Base-by-base conservation (phyloP, 495 filamentous ascomycete genomes). In the Sabuloglossum arenarium region DNA sequence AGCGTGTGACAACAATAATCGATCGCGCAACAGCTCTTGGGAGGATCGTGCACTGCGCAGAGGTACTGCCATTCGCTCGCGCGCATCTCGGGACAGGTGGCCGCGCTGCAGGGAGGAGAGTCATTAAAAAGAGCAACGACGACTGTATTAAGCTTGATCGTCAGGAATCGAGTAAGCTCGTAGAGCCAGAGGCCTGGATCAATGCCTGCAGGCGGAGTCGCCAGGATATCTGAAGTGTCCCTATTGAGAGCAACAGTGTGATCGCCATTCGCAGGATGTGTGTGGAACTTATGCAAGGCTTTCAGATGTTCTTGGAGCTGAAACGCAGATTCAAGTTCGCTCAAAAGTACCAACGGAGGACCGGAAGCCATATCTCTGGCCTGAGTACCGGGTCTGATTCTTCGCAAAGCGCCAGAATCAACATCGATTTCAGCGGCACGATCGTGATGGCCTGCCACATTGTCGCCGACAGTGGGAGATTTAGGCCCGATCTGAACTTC, bases 1-100 rank as follows among this genome's bases (percentile, higher is more conserved):
- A 98, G 80, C 0, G 91, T 98, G 65, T 98, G 91, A 66, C 88
- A 95, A 74, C 87, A 96, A 68, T 98, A 98, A 67, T 98, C 91
- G 64, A 98, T 95, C 1, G 91, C 91, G 66, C 89, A 95, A 73
- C 91, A 98, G 59, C 78, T 78, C 69, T 97, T 95, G 27, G 91
- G 91, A 24, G 85, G 79, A 58, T 96, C 90, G 67, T 97, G 93
- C 0, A 97, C 93, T 39, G 91, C 91, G 72, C 91, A 98, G 59
- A 98, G 80, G 63, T 96, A 98, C 68, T 98, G 91, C 91, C 91
- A 98, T 71, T 98, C 91, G 51, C 81, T 85, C 2, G 93, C 91
- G 60, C 93, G 88, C 91, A 98, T 98, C 68, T 98, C 93, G 30
- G 88, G 86, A 64, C 91, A 98, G 3, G 93, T 94, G 52, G 73